phyloP scores from a whole-genome alignment of 2,329 filamentous ascomycete species.

The Aspergillus texensis region DNA sequence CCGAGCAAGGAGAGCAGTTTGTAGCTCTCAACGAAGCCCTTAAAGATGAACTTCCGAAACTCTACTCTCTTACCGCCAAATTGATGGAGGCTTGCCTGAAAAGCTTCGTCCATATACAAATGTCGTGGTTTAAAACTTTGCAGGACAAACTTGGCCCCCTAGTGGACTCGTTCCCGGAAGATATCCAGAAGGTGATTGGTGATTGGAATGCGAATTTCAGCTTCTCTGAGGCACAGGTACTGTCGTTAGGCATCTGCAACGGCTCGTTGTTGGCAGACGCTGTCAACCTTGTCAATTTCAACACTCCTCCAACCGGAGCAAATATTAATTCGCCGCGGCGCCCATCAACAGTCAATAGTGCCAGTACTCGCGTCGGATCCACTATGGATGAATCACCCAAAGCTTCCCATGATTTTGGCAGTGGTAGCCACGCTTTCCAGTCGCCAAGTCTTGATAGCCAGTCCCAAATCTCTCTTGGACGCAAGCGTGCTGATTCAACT shows the following conservation, averaged over 20 bases:
- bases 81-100: conserved; percentile 80
- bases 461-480: conserved; percentile 34
- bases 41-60: conserved; percentile 85
- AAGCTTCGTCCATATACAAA: conserved; percentile 83
- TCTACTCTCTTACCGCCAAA: conserved; percentile 79
- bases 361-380: conserved; percentile 62
- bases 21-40: conserved; percentile 88
- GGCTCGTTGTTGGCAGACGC: conserved; percentile 64
- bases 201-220: conserved; percentile 79
- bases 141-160: conserved; percentile 79
- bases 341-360: conserved; percentile 54
- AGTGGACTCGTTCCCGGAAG: conserved; percentile 68
- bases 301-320: conserved; percentile 51
- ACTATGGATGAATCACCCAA: conserved; percentile 66
- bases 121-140: conserved; percentile 80
- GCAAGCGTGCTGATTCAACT: conserved; percentile 60
- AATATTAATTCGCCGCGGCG: conserved; percentile 48
- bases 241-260: conserved; percentile 76
- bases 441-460: conserved; percentile 54
- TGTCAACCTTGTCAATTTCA: conserved; percentile 62
- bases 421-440: conserved; percentile 67
- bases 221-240: conserved; percentile 71
- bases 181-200: conserved; percentile 72
- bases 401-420: conserved; percentile 66
- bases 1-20: conserved; percentile 85